Evolutionary conservation across 805 yeast genomes (phyloP), one percentile per base, ranked within the genome.

Genomic region (Candida nemodendra): DNA sequence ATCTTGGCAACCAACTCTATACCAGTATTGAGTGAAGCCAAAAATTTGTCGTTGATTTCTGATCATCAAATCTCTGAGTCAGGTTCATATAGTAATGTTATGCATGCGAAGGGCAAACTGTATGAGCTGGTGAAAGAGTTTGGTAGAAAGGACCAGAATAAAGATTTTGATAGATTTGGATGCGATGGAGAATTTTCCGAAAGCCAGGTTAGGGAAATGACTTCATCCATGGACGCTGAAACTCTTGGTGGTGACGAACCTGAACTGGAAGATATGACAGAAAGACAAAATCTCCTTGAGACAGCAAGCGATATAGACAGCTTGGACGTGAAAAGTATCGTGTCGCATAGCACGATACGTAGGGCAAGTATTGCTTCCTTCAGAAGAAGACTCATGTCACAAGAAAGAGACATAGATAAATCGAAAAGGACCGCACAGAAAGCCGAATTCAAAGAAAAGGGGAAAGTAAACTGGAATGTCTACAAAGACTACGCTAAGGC

Each of bases 361-460:
- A 71, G 81, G 41, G 87, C 90, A 0, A 78, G 85, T 45, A 51
- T 77, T 25, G 86, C 84, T 4, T 72, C 87, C 4, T 75, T 81
- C 53, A 68, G 64, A 26, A 68, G 72, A 47, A 62, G 68, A 22
- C 56, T 65, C 6, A 39, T 60, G 9, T 29, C 39, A n/a, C 30
- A 32, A 12, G 54, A 50, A 18, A 43, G 29, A 13, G 57, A 57
- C 27, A 44, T 51, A 21, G 57, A 50, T 12, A 46, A 50, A 9
- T 58, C 57, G 18, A 36, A 49, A 8, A 63, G 56, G 33, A 71
- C 78, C 3, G 69, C 73, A 12, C 76, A 71, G 54, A 68, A 70
- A 27, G 68, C 60, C 11, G 83, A 78, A 50, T 64, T 53, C n/a
- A 68, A 74, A n/a, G 79, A 74, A 26, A 71, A 66, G 27, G 90